Evolutionary conservation across 768 basidiomycete genomes (phyloP).

Genomic region (Dioszegia crocea): DNA sequence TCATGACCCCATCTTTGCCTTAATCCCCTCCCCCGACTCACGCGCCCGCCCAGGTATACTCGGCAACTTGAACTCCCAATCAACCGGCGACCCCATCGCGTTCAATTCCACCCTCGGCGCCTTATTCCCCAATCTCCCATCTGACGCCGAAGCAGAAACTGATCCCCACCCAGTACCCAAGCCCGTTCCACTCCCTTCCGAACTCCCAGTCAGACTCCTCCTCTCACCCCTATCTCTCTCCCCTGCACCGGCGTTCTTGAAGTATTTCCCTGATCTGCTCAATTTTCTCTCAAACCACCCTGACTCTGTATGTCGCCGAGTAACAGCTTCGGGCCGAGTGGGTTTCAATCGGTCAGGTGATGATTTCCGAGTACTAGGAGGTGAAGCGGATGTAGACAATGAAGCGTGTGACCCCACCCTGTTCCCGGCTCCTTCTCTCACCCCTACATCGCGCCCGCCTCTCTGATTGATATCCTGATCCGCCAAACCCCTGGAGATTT

Average conservation of each 20-base stretch:
- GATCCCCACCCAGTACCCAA: no score
- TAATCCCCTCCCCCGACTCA: no score
- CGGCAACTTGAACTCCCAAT: slow-evolving; percentile 13
- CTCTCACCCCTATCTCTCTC: no score
- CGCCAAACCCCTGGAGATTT: no score
- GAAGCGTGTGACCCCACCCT: no score
- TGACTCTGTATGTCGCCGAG: slow-evolving; percentile 13
- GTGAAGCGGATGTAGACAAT: not conserved
- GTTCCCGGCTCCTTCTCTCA: no score
- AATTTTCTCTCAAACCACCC: slow-evolving; percentile 17
- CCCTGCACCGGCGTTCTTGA: no score
- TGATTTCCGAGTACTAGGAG: not conserved
- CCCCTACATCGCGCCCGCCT: not conserved
- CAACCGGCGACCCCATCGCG: slow-evolving; percentile 13
- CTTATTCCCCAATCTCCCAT: no score
- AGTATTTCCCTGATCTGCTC: not conserved
- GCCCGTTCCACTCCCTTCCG: not conserved
- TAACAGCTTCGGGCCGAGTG: not conserved
- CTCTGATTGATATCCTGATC: no score
- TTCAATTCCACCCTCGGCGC: slow-evolving; percentile 18
- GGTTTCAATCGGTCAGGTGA: not conserved
- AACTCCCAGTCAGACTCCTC: not conserved
- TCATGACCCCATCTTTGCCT: no score
- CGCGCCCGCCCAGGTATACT: not conserved
- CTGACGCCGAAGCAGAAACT: no score